These are phyloP conservation scores for Diaporthe batatas DNA, from an alignment of 2,329 filamentous ascomycete species.

Conservation along the genomic window DNA sequence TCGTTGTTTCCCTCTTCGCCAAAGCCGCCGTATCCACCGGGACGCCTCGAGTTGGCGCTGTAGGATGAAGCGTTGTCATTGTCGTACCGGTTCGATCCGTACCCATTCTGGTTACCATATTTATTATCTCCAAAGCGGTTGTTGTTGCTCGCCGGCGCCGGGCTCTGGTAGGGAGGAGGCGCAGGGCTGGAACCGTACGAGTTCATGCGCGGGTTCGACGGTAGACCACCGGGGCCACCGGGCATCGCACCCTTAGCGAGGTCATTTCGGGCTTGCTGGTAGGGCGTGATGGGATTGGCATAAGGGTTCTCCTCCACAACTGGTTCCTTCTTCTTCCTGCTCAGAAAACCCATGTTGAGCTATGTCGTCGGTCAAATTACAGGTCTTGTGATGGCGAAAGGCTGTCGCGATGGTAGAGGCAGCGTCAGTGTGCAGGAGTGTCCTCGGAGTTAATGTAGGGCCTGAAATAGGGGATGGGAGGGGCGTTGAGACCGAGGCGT, in stretches of 20 bases:
- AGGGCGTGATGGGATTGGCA: conserved; percentile 62
- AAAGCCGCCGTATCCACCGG: conserved; percentile 73
- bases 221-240: conserved; percentile 44
- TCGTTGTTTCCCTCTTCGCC: conserved; percentile 65
- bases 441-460: conserved; percentile 7
- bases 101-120: conserved; percentile 65
- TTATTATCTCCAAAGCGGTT: conserved; percentile 67
- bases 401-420: not conserved
- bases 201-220: conserved; percentile 48
- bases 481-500: conserved; percentile 37
- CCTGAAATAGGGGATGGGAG: conserved; percentile 35
- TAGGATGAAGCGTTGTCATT: conserved; percentile 49
- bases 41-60: conserved; percentile 53
- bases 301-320: conserved; percentile 72
- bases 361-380: conserved; percentile 10
- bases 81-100: conserved; percentile 68
- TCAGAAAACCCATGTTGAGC: conserved; percentile 60
- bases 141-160: conserved; percentile 47
- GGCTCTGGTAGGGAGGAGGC: conserved; percentile 53
- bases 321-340: conserved; percentile 60
- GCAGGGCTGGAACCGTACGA: conserved; percentile 47
- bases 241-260: conserved; percentile 47
- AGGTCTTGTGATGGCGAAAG: not conserved
- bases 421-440: not conserved
- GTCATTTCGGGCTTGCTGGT: conserved; percentile 59